Conservation (phyloP, 2,329 filamentous ascomycete species). For the Diaporthe ilicicola region DNA sequence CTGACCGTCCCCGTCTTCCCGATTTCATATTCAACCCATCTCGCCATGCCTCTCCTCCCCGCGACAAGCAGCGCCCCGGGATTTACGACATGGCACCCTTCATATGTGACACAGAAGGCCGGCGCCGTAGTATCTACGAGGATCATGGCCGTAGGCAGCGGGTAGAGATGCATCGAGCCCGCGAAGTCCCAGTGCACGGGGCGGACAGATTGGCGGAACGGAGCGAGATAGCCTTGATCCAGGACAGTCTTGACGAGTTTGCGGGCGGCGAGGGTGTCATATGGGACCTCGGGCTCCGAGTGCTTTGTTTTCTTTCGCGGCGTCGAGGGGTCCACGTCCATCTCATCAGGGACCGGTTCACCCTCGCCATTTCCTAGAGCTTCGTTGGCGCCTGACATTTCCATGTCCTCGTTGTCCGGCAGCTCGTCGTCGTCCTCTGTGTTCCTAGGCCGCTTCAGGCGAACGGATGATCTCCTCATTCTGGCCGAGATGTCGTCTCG, state of each 20-base stretch:
- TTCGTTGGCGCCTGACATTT: slow-evolving; percentile 43
- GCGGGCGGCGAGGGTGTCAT: slow-evolving; percentile 68
- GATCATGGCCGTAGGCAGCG: slow-evolving; percentile 83
- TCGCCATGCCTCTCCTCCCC: slow-evolving; percentile 72
- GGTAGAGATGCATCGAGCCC: slow-evolving; percentile 81
- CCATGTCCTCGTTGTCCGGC: slow-evolving; percentile 39
- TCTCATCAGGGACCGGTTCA: slow-evolving; percentile 43
- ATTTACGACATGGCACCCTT: slow-evolving; percentile 96
- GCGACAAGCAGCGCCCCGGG: slow-evolving; percentile 79
- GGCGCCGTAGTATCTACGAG: slow-evolving; percentile 84
- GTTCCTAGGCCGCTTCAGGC: slow-evolving; percentile 61
- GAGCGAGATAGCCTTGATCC: slow-evolving; percentile 88
- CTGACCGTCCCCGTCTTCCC: slow-evolving; percentile 68
- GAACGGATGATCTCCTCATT: slow-evolving; percentile 78
- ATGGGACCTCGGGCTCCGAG: slow-evolving; percentile 43
- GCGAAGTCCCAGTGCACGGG: slow-evolving; percentile 93
- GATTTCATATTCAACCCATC: slow-evolving; percentile 90
- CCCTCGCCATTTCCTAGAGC: slow-evolving; percentile 36
- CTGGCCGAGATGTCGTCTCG: slow-evolving; percentile 86
- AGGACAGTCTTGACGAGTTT: slow-evolving; percentile 90
- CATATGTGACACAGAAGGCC: slow-evolving; percentile 88
- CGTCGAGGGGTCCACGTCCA: slow-evolving; percentile 51
- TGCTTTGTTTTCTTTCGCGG: slow-evolving; percentile 32
- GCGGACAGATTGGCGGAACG: slow-evolving; percentile 81
- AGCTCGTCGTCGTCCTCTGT: slow-evolving; percentile 37